phyloP scores from a whole-genome alignment of 768 basidiomycete genomes.

The Suillus paluster region DNA sequence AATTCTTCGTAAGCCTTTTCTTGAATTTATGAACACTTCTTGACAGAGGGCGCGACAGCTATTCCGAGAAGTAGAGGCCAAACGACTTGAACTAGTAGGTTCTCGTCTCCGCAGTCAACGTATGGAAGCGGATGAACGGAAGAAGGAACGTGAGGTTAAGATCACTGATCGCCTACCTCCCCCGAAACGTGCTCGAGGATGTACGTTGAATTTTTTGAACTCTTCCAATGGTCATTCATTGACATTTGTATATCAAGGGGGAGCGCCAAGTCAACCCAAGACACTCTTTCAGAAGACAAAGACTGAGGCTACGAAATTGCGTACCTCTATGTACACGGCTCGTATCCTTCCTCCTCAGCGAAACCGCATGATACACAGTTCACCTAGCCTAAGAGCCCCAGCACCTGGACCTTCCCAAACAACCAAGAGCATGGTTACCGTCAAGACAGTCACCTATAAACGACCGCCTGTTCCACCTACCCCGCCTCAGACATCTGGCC shows the following conservation, averaged over 20 bases:
- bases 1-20: slow-evolving; percentile 60
- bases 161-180: slow-evolving; percentile 72
- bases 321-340: slow-evolving; percentile 60
- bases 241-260: slow-evolving; percentile 37
- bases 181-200: slow-evolving; percentile 57
- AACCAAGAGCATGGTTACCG: slow-evolving; percentile 49
- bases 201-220: neutral
- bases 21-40: neutral
- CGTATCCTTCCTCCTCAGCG: slow-evolving; percentile 55
- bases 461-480: slow-evolving; percentile 32
- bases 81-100: slow-evolving; percentile 65
- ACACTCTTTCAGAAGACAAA: slow-evolving; percentile 80
- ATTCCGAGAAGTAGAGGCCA: slow-evolving; percentile 61
- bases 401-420: slow-evolving; percentile 33
- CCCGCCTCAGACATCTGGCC: slow-evolving; percentile 15
- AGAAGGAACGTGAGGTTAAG: slow-evolving; percentile 78
- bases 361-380: slow-evolving; percentile 45
- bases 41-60: slow-evolving; percentile 41
- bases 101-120: slow-evolving; percentile 67
- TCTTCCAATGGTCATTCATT: slow-evolving; percentile 15
- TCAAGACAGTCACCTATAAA: slow-evolving; percentile 51
- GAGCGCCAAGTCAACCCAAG: slow-evolving; percentile 52
- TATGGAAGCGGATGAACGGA: slow-evolving; percentile 72
- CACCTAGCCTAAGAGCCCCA: slow-evolving; percentile 39
- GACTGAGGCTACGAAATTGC: slow-evolving; percentile 68